Conservation (phyloP, 768 basidiomycete genomes). For the Lentinula lateritia region DNA sequence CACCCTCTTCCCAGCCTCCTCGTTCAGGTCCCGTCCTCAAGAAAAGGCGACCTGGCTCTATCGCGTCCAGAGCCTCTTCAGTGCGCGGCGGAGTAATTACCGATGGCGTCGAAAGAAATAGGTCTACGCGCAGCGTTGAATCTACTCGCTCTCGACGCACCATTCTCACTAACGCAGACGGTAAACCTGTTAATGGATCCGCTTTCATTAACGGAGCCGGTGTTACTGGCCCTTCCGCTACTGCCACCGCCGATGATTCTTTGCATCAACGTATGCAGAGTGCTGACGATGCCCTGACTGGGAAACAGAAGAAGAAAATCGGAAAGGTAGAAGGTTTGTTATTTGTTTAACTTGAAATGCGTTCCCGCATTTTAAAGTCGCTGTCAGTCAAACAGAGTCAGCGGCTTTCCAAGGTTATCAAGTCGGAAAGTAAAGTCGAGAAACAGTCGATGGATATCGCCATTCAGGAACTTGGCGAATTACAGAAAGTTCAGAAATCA, state of each 20-base stretch:
- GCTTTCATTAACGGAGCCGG: conserved; percentile 54
- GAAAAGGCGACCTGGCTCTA: not conserved
- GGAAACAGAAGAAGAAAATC: conserved; percentile 48
- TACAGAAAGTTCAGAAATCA: conserved; percentile 67
- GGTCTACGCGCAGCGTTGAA: conserved; percentile 6
- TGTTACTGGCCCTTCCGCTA: conserved; percentile 41
- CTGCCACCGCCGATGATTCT: conserved; percentile 31
- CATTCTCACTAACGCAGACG: conserved; percentile 28
- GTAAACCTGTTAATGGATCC: conserved; percentile 24
- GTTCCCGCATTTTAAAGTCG: not conserved
- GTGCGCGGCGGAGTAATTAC: not conserved
- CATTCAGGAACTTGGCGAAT: conserved; percentile 56
- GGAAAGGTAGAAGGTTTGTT: conserved; percentile 46
- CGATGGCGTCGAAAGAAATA: not conserved
- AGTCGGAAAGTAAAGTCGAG: conserved; percentile 63
- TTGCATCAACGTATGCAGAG: conserved; percentile 34
- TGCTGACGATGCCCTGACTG: conserved; percentile 43
- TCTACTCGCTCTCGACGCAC: conserved; percentile 24
- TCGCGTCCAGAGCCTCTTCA: not conserved
- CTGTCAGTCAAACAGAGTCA: conserved; percentile 51
- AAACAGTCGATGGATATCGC: conserved; percentile 54
- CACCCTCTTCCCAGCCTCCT: not conserved
- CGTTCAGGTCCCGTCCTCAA: conserved; percentile 6
- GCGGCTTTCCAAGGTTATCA: conserved; percentile 63
- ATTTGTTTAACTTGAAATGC: not conserved